Conservation (phyloP, 495 filamentous ascomycete genomes). For the Penicillium canescens region DNA sequence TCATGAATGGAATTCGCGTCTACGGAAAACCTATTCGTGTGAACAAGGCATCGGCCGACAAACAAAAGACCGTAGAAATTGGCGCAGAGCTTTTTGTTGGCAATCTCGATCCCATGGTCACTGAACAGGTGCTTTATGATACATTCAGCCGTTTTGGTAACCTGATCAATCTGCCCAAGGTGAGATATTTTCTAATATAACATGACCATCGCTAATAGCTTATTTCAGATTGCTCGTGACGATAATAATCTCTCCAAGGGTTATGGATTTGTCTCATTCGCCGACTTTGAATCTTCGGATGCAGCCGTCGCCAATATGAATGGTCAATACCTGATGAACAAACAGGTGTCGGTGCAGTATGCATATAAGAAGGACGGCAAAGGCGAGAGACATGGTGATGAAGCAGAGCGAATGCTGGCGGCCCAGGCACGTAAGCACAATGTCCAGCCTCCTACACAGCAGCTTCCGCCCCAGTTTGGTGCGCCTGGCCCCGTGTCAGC, state of each 20-base stretch:
- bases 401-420: constrained; percentile 90
- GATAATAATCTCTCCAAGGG: constrained; percentile 90
- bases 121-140: constrained; percentile 96
- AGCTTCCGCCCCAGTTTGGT: constrained; percentile 49
- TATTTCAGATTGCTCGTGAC: constrained; percentile 75
- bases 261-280: constrained; percentile 95
- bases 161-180: constrained; percentile 80
- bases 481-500: constrained; percentile 34
- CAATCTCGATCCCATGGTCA: constrained; percentile 91
- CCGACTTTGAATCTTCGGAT: constrained; percentile 92
- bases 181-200: constrained; percentile 18
- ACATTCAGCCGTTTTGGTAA: constrained; percentile 94
- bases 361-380: constrained; percentile 99
- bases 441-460: constrained; percentile 70
- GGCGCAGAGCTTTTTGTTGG: constrained; percentile 97
- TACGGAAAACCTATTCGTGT: constrained; percentile 95
- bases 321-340: constrained; percentile 95
- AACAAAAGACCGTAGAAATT: constrained; percentile 93
- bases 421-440: constrained; percentile 93
- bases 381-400: constrained; percentile 92
- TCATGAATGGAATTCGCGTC: constrained; percentile 93
- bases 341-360: constrained; percentile 93
- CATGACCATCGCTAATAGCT: constrained; percentile 5
- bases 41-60: constrained; percentile 95
- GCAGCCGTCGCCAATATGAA: constrained; percentile 92